Percentiles rank a stretch among this genome's conserved stretches.
These are phyloP conservation scores for Amauroascus verrucosus DNA, from an alignment of 2,329 filamentous ascomycete species.

Conservation along the genomic window DNA sequence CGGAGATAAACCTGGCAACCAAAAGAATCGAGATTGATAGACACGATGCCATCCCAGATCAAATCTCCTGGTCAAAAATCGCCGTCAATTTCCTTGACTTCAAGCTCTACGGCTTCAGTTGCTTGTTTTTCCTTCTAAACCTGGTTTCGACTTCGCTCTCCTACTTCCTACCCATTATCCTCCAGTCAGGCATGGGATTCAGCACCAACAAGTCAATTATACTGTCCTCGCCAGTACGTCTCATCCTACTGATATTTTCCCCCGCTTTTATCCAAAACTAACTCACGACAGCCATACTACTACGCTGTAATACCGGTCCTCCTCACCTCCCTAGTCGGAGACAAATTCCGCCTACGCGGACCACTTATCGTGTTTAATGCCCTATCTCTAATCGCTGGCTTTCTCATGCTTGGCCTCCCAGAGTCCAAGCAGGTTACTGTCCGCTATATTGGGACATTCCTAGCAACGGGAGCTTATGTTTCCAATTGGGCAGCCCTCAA, in stretches of 20 bases:
- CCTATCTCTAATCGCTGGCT: constrained; percentile 51
- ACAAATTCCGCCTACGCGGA: constrained; percentile 50
- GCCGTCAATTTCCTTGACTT: constrained; percentile 47
- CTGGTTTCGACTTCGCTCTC: constrained; percentile 54
- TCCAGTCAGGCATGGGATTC: constrained; percentile 48
- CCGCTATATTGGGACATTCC: constrained; percentile 54
- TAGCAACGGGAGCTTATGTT: constrained; percentile 58
- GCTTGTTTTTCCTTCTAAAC: constrained; percentile 57
- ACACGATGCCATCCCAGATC: constrained; percentile 48
- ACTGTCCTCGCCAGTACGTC: constrained; percentile 47
- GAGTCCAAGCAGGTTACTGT: constrained; percentile 45
- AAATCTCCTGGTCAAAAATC: constrained; percentile 47
- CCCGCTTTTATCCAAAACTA: neutral
- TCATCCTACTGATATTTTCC: neutral
- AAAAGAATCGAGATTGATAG: constrained; percentile 51
- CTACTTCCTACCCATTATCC: constrained; percentile 55
- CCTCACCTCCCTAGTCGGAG: constrained; percentile 52
- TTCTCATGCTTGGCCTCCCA: constrained; percentile 55
- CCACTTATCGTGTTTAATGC: constrained; percentile 58
- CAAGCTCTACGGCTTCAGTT: constrained; percentile 56
- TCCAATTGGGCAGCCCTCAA: constrained; percentile 60
- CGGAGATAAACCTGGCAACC: constrained; percentile 49
- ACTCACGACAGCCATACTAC: constrained; percentile 47
- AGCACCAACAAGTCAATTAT: constrained; percentile 46
- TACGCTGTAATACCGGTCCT: constrained; percentile 56